A percentile compares a stretch with the other conserved stretches of the same genome.
phyloP scores from a whole-genome alignment of 495 filamentous ascomycete genomes.

The Extremus antarcticus region DNA sequence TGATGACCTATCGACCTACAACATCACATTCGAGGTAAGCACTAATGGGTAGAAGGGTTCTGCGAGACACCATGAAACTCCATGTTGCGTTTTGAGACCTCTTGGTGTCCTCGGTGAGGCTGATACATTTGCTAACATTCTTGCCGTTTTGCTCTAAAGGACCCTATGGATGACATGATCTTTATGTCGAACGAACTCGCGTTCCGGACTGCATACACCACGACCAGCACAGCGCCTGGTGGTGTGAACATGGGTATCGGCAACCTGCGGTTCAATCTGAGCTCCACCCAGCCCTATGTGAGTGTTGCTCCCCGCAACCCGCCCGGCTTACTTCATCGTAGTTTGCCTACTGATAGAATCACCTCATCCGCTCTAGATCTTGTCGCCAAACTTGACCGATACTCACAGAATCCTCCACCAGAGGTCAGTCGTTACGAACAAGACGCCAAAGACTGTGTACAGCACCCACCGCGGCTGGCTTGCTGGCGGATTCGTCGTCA shows the following conservation, averaged over 20 bases:
- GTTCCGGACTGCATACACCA: not conserved
- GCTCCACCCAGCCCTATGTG: not conserved
- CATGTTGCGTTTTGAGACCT: no score
- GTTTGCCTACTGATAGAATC: not conserved
- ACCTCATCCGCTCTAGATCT: not conserved
- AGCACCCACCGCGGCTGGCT: not conserved
- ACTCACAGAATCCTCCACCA: not conserved
- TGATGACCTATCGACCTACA: not conserved
- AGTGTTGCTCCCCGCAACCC: no score
- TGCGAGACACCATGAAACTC: no score
- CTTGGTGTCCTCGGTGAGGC: no score
- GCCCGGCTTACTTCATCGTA: no score
- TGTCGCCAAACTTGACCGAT: not conserved
- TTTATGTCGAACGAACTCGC: not conserved
- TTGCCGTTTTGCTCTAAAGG: no score
- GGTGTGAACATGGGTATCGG: not conserved
- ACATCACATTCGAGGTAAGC: not conserved
- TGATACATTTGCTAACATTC: no score
- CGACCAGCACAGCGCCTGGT: not conserved
- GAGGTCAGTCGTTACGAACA: not conserved
- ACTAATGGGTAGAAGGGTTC: no score
- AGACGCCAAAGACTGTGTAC: not conserved
- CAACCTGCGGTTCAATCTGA: not conserved
- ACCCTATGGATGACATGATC: not conserved
- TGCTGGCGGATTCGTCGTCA: not conserved